Conservation (phyloP, 495 filamentous ascomycete species). For the Pseudevernia furfuracea region DNA sequence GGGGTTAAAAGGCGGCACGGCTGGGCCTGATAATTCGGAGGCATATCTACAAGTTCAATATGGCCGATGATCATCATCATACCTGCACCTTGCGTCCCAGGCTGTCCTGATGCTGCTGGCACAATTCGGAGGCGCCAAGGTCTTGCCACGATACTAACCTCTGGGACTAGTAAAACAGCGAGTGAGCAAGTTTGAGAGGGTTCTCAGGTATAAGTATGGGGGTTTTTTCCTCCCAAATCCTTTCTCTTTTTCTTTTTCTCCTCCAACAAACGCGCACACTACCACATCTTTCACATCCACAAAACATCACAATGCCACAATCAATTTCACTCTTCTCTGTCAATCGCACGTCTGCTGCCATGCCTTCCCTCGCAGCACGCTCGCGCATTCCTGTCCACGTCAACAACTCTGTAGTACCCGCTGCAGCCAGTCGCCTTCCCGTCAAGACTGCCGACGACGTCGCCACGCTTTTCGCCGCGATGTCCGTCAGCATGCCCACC, state of each 20-base stretch:
- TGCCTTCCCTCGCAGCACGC: neutral
- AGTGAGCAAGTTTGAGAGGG: neutral
- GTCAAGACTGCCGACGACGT: neutral
- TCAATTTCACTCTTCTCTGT: neutral
- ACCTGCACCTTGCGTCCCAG: neutral
- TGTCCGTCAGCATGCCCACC: neutral
- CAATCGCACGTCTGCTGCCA: neutral
- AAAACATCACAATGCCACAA: neutral
- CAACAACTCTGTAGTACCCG: neutral
- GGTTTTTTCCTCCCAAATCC: neutral
- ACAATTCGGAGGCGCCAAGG: neutral
- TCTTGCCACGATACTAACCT: too few relatives aligned
- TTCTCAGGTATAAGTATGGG: neutral
- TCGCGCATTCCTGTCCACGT: neutral
- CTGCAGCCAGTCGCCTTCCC: neutral
- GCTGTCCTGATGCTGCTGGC: neutral
- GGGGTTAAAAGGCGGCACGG: neutral
- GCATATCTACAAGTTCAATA: neutral
- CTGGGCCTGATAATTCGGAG: neutral
- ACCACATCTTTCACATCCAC: neutral
- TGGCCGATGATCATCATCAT: neutral
- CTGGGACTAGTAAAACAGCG: too few relatives aligned
- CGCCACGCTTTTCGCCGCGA: neutral
- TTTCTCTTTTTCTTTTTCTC: conserved; percentile 5
- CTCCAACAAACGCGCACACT: neutral